A percentile compares a stretch with the other conserved stretches of the same genome.
These are phyloP conservation scores for Pythium utonaiense DNA, from an alignment of 352 stramenopile genomes.

Conservation along the genomic window DNA sequence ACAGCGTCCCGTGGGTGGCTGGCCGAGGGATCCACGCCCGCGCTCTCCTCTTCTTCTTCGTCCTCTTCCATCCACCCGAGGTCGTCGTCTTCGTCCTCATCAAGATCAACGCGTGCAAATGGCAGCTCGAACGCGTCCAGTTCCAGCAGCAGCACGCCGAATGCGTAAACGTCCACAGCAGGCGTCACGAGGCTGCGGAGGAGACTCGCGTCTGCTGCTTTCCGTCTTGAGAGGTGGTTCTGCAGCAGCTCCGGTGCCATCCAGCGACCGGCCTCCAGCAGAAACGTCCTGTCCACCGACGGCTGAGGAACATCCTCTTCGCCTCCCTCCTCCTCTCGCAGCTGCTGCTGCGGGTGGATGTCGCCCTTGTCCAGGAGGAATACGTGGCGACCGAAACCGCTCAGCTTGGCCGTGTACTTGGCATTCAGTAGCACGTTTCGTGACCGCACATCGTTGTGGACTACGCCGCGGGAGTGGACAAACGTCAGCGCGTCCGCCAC, in stretches of 20 bases:
- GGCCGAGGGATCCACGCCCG: too few species aligned
- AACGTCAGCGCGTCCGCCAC: slow-evolving; percentile 18
- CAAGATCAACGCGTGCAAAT: slow-evolving; percentile 5
- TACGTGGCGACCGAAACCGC: slow-evolving; percentile 21
- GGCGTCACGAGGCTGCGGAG: too few species aligned
- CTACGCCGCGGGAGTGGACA: slow-evolving; percentile 11
- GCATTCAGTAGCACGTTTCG: slow-evolving; percentile 25
- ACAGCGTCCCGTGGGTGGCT: background rate
- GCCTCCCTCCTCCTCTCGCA: background rate
- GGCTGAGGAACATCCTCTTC: slow-evolving; percentile 2
- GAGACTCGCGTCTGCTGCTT: too few species aligned
- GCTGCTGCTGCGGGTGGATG: too few species aligned
- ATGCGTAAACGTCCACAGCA: too few species aligned
- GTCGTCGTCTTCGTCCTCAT: background rate
- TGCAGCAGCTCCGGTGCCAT: slow-evolving; percentile 19
- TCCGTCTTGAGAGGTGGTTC: slow-evolving; percentile 2
- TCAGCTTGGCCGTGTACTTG: slow-evolving; percentile 20
- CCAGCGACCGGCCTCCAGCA: slow-evolving; percentile 20
- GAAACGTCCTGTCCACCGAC: slow-evolving; percentile 11
- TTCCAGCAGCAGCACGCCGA: slow-evolving; percentile 18
- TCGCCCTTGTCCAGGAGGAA: too few species aligned
- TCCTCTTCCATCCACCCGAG: slow-evolving; percentile 4
- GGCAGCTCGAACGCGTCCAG: slow-evolving; percentile 20
- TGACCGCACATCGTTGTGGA: slow-evolving; percentile 22
- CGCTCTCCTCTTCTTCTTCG: background rate